Conservation (phyloP, 257 asterid genomes). For the Eustoma russellianum region DNA sequence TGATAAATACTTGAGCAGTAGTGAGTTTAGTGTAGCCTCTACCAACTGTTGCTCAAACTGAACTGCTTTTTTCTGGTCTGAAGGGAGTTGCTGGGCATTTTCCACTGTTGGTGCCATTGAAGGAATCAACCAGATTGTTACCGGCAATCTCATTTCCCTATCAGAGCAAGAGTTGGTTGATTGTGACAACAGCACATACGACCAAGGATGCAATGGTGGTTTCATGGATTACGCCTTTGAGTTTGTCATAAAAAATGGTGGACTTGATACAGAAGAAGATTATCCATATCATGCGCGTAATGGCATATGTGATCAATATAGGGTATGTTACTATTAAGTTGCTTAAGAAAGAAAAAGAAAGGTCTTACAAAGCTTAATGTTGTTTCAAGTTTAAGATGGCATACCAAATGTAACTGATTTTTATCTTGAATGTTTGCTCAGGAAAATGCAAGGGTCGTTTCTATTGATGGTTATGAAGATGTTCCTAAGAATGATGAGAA, state of each 20-base stretch:
- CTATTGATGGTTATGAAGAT: conserved; percentile 72
- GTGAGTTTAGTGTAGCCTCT: too few species aligned
- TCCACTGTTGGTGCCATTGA: conserved; percentile 80
- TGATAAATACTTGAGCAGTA: too few species aligned
- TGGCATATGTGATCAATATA: conserved; percentile 42
- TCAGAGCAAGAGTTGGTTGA: conserved; percentile 91
- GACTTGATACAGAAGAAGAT: conserved; percentile 68
- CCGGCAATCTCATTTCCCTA: conserved; percentile 43
- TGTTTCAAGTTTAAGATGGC: too few species aligned
- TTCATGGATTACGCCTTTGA: conserved; percentile 76
- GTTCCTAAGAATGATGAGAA: conserved; percentile 64
- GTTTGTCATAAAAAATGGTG: conserved; percentile 66
- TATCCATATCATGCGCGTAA: conserved; percentile 67
- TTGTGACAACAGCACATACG: conserved; percentile 42
- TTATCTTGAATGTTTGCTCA: conserved; percentile 3
- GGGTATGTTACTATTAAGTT: conserved; percentile 26
- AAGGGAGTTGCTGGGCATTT: conserved; percentile 99
- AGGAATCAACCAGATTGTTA: conserved; percentile 71
- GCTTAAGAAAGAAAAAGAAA: too few species aligned
- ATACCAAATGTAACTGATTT: too few species aligned
- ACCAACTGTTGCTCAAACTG: too few species aligned
- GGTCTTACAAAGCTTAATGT: too few species aligned
- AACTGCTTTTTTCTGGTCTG: conserved; percentile 1
- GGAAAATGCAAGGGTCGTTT: conserved; percentile 71
- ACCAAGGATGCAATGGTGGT: conserved; percentile 90